Base-by-base conservation (phyloP, 2,329 filamentous ascomycete genomes). In the Arthrobotrys sinensis region DNA sequence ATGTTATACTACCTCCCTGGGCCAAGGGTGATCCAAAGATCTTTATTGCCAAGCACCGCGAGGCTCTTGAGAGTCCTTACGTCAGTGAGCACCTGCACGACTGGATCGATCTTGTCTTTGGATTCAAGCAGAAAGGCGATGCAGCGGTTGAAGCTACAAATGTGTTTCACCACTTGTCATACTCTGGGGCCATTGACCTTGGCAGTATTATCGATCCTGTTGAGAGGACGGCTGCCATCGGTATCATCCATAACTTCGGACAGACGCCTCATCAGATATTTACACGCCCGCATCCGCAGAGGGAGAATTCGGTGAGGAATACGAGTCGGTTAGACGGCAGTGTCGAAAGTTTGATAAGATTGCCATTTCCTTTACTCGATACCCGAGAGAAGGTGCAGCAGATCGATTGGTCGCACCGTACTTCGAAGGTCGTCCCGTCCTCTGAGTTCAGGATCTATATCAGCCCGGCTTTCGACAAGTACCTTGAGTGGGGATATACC, bases 251-350 rank as follows among this genome's bases (percentile, higher is more conserved):
- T 85, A 98, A 98, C 82, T 99, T 99, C 84, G 96, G 96, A 0
- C 96, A 99, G 84, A 99, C 96, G 0, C 96, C 96, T 1, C 92
- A 96, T 81, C 96, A 99, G 83, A 92, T 98, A 14, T 99, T 98
- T 83, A 89, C 90, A 52, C 91, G 91, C 75, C 88, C 92, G 11
- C 96, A 99, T 84, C 91, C 92, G 2, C 85, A 89, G n/a, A 89
- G 91, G 12, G 94, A 97, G 80, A 92, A 70, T 85, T 88, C 3
- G 86, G 89, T 21, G 89, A 90, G 68, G 90, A 90, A 4, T 86
- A 88, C 2, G 90, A 78, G 89, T 71, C 89, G 93, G 70, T 86
- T 99, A 0, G 95, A 99, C 83, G 89, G 91, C 0, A 90, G 93
- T 0, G 76, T 80, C 16, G 91, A 93, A 80, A 91, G 90, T 3